These are phyloP conservation scores for Lathyrus tuberosus DNA, from an alignment of 306 rosid species.

Conservation along the genomic window DNA sequence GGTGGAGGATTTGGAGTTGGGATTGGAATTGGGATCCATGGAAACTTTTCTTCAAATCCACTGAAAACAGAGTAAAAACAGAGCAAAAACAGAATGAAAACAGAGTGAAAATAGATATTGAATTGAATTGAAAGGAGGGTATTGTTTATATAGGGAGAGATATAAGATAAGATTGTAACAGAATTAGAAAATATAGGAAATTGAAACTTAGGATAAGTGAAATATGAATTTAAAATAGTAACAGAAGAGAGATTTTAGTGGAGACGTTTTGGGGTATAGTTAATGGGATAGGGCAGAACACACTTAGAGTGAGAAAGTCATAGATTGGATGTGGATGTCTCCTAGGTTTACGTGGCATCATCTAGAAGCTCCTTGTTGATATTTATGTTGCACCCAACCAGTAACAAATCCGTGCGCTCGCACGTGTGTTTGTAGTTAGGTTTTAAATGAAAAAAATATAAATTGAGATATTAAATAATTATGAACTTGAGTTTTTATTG, in stretches of 20 bases:
- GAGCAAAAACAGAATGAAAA: background rate
- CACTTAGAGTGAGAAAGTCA: too few relatives aligned
- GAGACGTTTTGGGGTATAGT: background rate
- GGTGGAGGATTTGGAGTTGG: background rate
- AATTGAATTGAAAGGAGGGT: background rate
- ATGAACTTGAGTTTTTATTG: too few relatives aligned
- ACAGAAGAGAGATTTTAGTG: background rate
- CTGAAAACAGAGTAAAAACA: too few relatives aligned
- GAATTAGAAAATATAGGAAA: background rate
- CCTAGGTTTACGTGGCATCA: background rate
- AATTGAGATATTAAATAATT: too few relatives aligned
- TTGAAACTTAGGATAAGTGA: background rate
- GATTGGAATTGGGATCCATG: slow-evolving; percentile 54
- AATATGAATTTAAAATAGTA: background rate
- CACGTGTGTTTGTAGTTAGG: too few relatives aligned
- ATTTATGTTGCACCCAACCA: background rate
- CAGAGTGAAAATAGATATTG: background rate
- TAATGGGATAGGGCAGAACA: too few relatives aligned
- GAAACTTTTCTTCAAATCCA: background rate
- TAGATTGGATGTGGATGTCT: background rate
- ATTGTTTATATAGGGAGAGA: slow-evolving; percentile 7
- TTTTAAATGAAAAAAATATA: too few relatives aligned
- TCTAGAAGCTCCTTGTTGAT: background rate
- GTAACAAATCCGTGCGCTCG: too few relatives aligned
- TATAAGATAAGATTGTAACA: background rate